A percentile compares a stretch with the other conserved stretches of the same genome.
These are phyloP conservation scores for Picochlorum sp. DNA, from an alignment of 139 green algal genomes.

Conservation along the genomic window DNA sequence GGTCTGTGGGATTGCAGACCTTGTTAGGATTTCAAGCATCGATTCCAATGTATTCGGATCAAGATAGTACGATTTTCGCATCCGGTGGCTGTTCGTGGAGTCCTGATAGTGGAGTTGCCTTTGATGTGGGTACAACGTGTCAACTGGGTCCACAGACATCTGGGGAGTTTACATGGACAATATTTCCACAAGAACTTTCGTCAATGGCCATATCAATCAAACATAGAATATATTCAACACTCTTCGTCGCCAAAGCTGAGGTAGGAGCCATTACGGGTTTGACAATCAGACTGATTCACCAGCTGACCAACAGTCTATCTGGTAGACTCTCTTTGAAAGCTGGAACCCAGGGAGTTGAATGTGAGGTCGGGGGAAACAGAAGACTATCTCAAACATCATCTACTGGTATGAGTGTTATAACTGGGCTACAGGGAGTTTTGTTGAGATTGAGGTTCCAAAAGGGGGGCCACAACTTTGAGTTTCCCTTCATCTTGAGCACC, in stretches of 20 bases:
- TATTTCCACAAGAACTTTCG: conserved; percentile 14
- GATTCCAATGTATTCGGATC: conserved; percentile 17
- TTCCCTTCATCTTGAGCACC: conserved; percentile 36
- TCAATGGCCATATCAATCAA: conserved; percentile 2
- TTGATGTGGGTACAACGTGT: conserved; percentile 24
- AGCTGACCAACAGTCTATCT: conserved; percentile 4
- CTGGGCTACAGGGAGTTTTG: conserved; percentile 25
- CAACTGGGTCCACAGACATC: conserved; percentile 16
- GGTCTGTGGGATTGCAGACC: conserved; percentile 26
- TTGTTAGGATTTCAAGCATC: conserved; percentile 17
- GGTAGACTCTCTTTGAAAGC: conserved; percentile 10
- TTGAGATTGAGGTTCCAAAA: conserved; percentile 31
- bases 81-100: conserved; percentile 4
- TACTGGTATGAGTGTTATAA: conserved; percentile 14
- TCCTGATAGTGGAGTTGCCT: conserved; percentile 18
- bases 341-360: conserved; percentile 20
- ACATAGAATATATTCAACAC: not conserved
- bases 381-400: conserved; percentile 19
- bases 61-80: not conserved
- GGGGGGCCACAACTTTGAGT: conserved; percentile 37
- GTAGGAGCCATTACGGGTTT: conserved; percentile 25
- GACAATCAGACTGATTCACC: conserved; percentile 6
- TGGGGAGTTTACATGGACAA: conserved; percentile 27
- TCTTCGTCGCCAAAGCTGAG: conserved; percentile 18
- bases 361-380: conserved; percentile 30